phyloP scores from a whole-genome alignment of 208 protist species.

The Crithidia sp. region DNA sequence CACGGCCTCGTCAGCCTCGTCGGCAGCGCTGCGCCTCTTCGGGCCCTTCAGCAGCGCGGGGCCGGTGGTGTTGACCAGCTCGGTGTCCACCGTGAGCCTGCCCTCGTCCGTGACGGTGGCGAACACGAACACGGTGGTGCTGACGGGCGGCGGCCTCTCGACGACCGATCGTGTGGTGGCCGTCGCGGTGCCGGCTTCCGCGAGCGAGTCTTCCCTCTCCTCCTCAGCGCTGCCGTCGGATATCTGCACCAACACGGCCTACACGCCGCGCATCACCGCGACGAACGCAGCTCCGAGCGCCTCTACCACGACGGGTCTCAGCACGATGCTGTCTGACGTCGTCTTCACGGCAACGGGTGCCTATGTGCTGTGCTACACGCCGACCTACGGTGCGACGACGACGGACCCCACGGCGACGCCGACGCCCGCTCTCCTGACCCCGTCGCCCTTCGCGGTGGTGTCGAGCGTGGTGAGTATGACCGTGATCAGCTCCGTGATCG shows the following conservation, averaged over 20 bases:
- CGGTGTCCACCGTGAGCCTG: slow-evolving; percentile 39
- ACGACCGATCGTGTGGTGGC: slow-evolving; percentile 60
- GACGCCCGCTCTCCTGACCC: slow-evolving; percentile 43
- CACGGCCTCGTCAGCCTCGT: slow-evolving; percentile 6
- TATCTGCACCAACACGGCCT: slow-evolving; percentile 73
- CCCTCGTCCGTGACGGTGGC: slow-evolving; percentile 28
- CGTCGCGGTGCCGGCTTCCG: slow-evolving; percentile 31
- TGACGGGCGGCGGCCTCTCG: slow-evolving; percentile 75
- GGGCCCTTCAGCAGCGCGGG: slow-evolving; percentile 50
- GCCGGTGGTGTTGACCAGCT: slow-evolving; percentile 55
- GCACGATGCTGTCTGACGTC: slow-evolving; percentile 41
- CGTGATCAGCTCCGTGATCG: slow-evolving; percentile 40
- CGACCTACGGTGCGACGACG: slow-evolving; percentile 31
- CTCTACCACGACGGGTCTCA: slow-evolving; percentile 20
- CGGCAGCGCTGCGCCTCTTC: slow-evolving; percentile 53
- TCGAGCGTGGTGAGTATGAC: slow-evolving; percentile 52
- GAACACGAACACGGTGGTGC: slow-evolving; percentile 40
- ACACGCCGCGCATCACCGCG: slow-evolving; percentile 55
- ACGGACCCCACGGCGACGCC: slow-evolving; percentile 11
- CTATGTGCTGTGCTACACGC: slow-evolving; percentile 84
- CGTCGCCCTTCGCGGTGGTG: slow-evolving; percentile 58
- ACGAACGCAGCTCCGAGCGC: slow-evolving; percentile 20
- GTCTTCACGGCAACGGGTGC: slow-evolving; percentile 43
- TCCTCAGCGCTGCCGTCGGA: slow-evolving; percentile 47
- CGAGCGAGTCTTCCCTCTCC: not conserved